Base-by-base conservation (phyloP, 257 asterid species). In the Leptodermis oblonga region DNA sequence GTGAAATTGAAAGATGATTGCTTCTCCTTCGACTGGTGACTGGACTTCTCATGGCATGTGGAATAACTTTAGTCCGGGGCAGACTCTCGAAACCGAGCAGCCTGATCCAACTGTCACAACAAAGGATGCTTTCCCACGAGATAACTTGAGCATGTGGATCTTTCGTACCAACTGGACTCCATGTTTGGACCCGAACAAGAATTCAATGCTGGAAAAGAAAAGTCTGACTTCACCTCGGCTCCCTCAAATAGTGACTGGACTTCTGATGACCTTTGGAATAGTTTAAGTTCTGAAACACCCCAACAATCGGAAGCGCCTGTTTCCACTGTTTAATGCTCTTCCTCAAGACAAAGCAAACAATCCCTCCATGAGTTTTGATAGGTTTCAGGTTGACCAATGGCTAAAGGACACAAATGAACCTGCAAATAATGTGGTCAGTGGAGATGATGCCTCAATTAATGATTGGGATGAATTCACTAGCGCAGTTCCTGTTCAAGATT, bases 401-500 rank as follows among this genome's bases (percentile, higher is more conserved):
- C 85, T 74, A 79, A 76, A 53, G 62, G 45, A 73, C 53, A 28
- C 70, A 25, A 73, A 74, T 62, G 78, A 41, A 61, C 77, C 82
- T 42, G 70, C 68, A 54, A 83, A 60, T 66, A 75, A 60, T 67
- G 41, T 68, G 26, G 26, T 25, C 25, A 52, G 41, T 30, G 62
- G 51, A 70, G 85, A 84, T 49, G 86, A 73, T 30, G 82, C 81
- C 54, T 64, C 80, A 18, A 77, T 78, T 75, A 86, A 74, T 53
- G 92, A 81, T 6, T 89, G 98, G 98, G 71, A 87, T 83, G 87
- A 84, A 73, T 86, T 92, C 77, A 78, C 89, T 4, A 80, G 86
- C 83, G 80, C 88, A 43, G 69, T 81, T 63, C 74, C 74, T n/a
- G 62, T 65, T 58, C 82, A 83, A 62, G 81, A 65, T n/a, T n/a